Percentiles rank a stretch among this genome's conserved stretches.
These are phyloP conservation scores for Lentinula sp. DNA, from an alignment of 768 basidiomycete species.

Conservation along the genomic window DNA sequence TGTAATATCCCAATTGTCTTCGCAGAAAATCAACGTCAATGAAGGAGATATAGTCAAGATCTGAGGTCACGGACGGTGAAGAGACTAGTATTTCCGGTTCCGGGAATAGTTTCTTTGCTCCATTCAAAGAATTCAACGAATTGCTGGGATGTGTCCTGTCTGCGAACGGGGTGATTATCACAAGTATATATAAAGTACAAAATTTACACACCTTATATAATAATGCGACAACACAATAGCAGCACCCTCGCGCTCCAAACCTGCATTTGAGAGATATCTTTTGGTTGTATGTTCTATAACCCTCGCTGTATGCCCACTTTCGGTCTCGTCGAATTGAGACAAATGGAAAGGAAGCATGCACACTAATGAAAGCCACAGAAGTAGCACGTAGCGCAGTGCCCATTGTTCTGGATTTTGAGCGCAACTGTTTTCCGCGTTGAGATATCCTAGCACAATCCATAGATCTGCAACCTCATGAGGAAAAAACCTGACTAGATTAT, in stretches of 20 bases:
- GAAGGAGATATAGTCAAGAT: background rate
- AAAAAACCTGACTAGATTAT: conserved; percentile 76
- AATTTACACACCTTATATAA: conserved; percentile 60
- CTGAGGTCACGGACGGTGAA: conserved; percentile 38
- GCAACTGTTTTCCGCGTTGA: conserved; percentile 41
- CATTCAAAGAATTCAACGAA: conserved; percentile 50
- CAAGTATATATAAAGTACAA: background rate
- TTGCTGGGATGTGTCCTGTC: conserved; percentile 51
- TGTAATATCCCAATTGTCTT: conserved; percentile 68
- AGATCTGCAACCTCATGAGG: conserved; percentile 88
- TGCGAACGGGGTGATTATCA: conserved; percentile 16
- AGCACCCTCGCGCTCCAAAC: conserved; percentile 82
- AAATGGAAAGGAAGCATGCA: conserved; percentile 93
- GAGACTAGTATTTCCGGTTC: conserved; percentile 26
- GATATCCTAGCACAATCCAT: conserved; percentile 63
- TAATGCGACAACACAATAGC: conserved; percentile 75
- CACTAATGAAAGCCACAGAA: conserved; percentile 93
- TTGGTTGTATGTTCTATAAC: conserved; percentile 56
- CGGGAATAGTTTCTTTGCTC: conserved; percentile 32
- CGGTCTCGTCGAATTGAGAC: conserved; percentile 70
- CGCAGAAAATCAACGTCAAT: conserved; percentile 1
- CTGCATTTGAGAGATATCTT: conserved; percentile 54
- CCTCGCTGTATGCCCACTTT: conserved; percentile 45
- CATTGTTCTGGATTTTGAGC: conserved; percentile 47
- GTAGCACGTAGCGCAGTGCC: conserved; percentile 75